A percentile compares a stretch with the other conserved stretches of the same genome.
Conservation (phyloP, 208 protist genomes). For the Acanthamoeba royreba region DNA sequence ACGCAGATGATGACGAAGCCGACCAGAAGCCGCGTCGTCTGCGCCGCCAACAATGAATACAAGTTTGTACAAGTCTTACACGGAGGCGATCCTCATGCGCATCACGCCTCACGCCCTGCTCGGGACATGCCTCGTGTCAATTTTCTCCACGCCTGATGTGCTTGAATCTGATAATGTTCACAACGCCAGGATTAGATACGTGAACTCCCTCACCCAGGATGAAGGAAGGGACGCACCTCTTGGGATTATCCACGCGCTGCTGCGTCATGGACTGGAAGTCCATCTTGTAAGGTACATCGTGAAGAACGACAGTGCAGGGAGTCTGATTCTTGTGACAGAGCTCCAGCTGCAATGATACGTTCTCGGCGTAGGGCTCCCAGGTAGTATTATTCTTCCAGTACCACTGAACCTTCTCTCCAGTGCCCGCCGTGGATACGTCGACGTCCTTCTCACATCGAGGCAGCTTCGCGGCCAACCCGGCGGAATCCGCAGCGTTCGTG, state of each 20-base stretch:
- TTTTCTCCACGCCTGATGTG: background rate
- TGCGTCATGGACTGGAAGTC: conserved; percentile 7
- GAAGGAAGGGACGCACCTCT: background rate
- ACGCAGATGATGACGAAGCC: no score
- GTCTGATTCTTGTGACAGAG: background rate
- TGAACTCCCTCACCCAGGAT: background rate
- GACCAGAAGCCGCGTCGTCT: no score
- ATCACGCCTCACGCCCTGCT: no score
- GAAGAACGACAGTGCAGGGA: background rate
- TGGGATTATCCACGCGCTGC: background rate
- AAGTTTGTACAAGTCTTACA: no score
- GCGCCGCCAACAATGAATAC: no score
- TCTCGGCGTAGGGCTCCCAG: background rate
- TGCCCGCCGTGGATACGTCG: background rate
- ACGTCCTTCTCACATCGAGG: background rate
- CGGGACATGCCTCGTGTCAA: background rate
- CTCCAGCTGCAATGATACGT: background rate
- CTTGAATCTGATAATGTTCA: background rate
- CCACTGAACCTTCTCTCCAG: background rate
- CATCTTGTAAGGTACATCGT: background rate
- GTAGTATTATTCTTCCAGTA: background rate
- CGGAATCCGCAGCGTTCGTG: background rate
- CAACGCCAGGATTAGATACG: background rate
- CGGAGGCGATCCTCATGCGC: no score
- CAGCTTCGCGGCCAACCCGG: background rate